Evolutionary conservation across 345 rosid genomes (phyloP), one percentile per base, ranked within the genome.

Genomic region (Euphorbia peplus): DNA sequence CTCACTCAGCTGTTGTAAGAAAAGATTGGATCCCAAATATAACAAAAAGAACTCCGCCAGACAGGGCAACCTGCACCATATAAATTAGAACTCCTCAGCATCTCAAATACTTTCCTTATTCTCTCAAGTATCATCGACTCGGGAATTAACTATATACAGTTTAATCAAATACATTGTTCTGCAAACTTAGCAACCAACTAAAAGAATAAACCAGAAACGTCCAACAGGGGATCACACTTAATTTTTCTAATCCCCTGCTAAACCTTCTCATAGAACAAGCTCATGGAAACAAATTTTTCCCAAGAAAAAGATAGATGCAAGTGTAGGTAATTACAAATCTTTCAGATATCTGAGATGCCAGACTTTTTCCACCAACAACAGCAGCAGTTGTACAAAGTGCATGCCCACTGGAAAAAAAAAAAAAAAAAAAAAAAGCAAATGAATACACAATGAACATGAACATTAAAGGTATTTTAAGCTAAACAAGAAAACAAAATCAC

Each of bases 281-380:
- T 19, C 37, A 57, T 22, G 25, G 29, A 41, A 51, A 37, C 22
- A 6, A 55, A 52, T 30, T 28, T 29, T 21, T 52, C 25, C 53
- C 42, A 28, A 65, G 6, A 1, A 32, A 54, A 56, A 68, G 24
- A 19, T 44, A 39, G 50, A 62, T 14, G 21, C 0, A 64, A 50
- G 37, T 6, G n/a, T 32, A 54, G 6, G 29, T 16, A 41, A 47
- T 79, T 86, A 89, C 99, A 52, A 91, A 75, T 86, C 71, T 86
- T 82, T 91, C 97, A 3, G 99, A 91, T 82, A 91, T 91, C 83
- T 88, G 96, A 68, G 93, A 88, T 58, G 98, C 98, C 88, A 95
- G 81, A 77, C 96, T 89, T 84, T 93, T 91, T 70, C 97, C 98
- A 65, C 98, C 98, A 54, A 93, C 21, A 12, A 93, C 96, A 67